Conservation (phyloP, 129 eudicot species). For the Artemisia argyi region DNA sequence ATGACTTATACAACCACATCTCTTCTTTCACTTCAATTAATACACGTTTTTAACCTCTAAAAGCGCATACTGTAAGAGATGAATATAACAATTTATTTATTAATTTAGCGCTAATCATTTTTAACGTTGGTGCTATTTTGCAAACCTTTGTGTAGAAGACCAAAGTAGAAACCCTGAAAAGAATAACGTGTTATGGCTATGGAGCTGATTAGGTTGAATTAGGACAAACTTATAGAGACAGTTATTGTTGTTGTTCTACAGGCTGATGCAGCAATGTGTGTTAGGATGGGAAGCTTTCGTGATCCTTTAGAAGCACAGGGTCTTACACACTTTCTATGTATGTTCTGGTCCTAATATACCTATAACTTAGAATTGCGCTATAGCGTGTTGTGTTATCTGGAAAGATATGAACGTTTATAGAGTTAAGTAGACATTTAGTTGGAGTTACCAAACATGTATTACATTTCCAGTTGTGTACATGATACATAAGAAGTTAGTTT, state of each 20-base stretch:
- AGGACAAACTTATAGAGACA: background rate
- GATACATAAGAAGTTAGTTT: too few relatives aligned
- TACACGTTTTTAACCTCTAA: too few relatives aligned
- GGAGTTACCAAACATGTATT: slow-evolving; percentile 1
- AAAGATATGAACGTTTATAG: background rate
- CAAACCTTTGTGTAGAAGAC: too few relatives aligned
- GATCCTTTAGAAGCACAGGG: slow-evolving; percentile 99
- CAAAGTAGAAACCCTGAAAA: too few relatives aligned
- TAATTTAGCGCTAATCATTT: too few relatives aligned
- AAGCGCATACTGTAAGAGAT: too few relatives aligned
- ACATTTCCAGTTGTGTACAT: slow-evolving; percentile 1
- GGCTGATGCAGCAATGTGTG: slow-evolving; percentile 96
- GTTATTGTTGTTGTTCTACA: slow-evolving; percentile 26
- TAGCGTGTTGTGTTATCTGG: background rate
- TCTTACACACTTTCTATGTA: slow-evolving; percentile 91
- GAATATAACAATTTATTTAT: too few relatives aligned
- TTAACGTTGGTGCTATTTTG: too few relatives aligned
- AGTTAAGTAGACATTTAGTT: background rate
- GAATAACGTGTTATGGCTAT: too few relatives aligned
- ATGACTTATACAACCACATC: too few relatives aligned
- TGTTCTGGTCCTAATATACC: background rate
- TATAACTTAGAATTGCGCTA: background rate
- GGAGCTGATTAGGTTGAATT: slow-evolving; percentile 13
- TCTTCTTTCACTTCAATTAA: too few relatives aligned
- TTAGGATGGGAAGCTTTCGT: slow-evolving; percentile 86